Evolutionary conservation across 2,329 filamentous ascomycete species (phyloP), one percentile per base, ranked within the genome.

Genomic region (Hypoxylon sp.): DNA sequence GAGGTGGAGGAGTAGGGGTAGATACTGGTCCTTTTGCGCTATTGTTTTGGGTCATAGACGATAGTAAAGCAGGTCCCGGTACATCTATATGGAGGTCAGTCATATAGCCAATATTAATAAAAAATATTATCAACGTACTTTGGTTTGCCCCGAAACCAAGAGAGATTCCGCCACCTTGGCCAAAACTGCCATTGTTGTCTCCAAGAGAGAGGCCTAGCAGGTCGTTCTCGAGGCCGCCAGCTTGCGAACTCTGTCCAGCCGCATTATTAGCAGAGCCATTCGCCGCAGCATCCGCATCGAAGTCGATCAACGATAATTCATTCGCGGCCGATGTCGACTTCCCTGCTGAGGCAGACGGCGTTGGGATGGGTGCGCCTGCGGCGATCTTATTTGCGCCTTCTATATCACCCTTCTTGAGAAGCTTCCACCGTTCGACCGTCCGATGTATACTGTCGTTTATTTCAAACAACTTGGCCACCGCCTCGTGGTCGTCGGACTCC

Each of bases 381-480:
- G 94, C 93, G 72, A 98, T 92, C 79, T 90, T 93, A 71, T 91
- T 89, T 14, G 96, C 94, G 10, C 85, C 94, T 73, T 94, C 93
- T 48, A 97, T 80, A 76, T 99, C 94, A 22, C 96, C 96, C 83
- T 96, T 97, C 85, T 97, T 99, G 81, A 98, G 90, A 61, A 98
- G 84, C 85, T 94, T 97, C 81, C 98, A 99, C 71, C 96, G 86
- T 81, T 98, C 94, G 62, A 98, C 93, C 1, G 96, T 99, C 70
- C 95, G 90, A 78, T 98, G 93, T 87, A 99, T 99, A 82, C 94
- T 98, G 81, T 99, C 96, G 78, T 99, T 99, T 77, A 99, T 98
- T 78, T 98, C 94, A 62, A 99, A 87, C 10, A 99, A 85, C 81
- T 97, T 97, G 47, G 94, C 93, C 5, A 99, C 96, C 4, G 96